These are phyloP conservation scores for Aspergillus puulaauensis DNA, from an alignment of 2,329 filamentous ascomycete species.

Conservation along the genomic window DNA sequence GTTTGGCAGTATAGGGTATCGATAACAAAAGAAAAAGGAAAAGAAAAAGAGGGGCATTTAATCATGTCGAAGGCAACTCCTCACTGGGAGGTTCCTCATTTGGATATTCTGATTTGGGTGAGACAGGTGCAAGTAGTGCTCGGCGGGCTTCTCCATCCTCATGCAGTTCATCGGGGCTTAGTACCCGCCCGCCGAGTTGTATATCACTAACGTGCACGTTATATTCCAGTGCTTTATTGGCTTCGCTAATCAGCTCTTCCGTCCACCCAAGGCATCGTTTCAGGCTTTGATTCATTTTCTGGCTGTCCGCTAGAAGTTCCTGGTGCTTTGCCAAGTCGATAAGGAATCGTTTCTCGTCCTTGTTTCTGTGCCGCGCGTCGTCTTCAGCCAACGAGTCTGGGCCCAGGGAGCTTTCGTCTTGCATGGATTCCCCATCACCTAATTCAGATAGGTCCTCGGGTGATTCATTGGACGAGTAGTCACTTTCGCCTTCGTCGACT, in stretches of 20 bases:
- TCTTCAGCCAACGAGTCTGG: slow-evolving; percentile 35
- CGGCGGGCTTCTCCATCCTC: slow-evolving; percentile 20
- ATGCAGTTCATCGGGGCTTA: slow-evolving; percentile 66
- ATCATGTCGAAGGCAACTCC: not conserved
- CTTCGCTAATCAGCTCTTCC: slow-evolving; percentile 86
- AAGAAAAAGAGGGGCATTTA: not conserved
- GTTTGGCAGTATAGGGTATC: not conserved
- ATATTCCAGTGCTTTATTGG: slow-evolving; percentile 82
- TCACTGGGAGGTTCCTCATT: not conserved
- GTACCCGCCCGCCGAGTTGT: slow-evolving; percentile 75
- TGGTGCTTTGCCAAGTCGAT: slow-evolving; percentile 86
- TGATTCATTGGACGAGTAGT: slow-evolving; percentile 29
- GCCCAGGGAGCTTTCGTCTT: slow-evolving; percentile 39
- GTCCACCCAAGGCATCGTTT: slow-evolving; percentile 87
- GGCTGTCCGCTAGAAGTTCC: slow-evolving; percentile 81
- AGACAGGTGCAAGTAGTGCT: not conserved
- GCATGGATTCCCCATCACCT: slow-evolving; percentile 39
- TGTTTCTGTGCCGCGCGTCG: slow-evolving; percentile 58
- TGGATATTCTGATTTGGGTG: not conserved
- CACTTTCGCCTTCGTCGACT: slow-evolving; percentile 35
- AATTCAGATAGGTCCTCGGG: slow-evolving; percentile 39
- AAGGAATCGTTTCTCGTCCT: slow-evolving; percentile 79
- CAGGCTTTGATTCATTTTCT: slow-evolving; percentile 93
- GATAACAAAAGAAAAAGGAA: slow-evolving; percentile 1
- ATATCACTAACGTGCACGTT: slow-evolving; percentile 76